Conservation (phyloP, 1,284 basidiomycete genomes). For the Cutaneotrichosporon sp. region DNA sequence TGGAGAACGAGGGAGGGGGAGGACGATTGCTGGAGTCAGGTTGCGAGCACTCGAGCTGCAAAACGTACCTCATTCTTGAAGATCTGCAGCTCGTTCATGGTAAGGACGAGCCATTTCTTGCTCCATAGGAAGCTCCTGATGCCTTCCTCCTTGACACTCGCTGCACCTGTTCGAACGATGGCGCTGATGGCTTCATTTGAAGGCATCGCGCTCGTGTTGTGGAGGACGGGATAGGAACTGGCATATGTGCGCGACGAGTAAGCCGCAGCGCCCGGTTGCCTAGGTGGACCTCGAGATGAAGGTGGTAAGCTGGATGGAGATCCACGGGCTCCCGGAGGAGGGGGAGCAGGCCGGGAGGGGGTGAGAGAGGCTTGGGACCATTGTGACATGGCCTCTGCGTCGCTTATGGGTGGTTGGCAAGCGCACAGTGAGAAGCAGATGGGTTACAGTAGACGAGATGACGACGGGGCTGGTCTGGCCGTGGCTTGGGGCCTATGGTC, state of each 20-base stretch:
- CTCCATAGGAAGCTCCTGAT: constrained; percentile 83
- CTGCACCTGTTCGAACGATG: constrained; percentile 58
- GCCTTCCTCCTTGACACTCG: constrained; percentile 84
- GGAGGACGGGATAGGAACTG: constrained; percentile 35
- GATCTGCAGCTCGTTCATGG: constrained; percentile 74
- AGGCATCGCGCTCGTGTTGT: constrained; percentile 22
- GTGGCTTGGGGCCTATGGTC: too few species aligned
- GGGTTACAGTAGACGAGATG: not conserved
- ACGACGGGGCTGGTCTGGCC: not conserved
- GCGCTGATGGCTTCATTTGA: constrained; percentile 25
- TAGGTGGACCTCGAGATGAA: constrained; percentile 8
- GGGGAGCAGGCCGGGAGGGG: constrained; percentile 43
- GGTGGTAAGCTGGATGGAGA: constrained; percentile 17
- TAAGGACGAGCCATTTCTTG: constrained; percentile 84
- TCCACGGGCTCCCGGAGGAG: constrained; percentile 31
- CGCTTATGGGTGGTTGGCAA: not conserved
- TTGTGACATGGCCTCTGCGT: constrained; percentile 30
- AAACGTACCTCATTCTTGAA: constrained; percentile 85
- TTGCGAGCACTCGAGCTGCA: too few species aligned
- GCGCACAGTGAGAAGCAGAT: not conserved
- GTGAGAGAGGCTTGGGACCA: constrained; percentile 39
- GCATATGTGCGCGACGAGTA: constrained; percentile 38
- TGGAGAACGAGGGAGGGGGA: constrained; percentile 34
- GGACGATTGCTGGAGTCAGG: constrained; percentile 35
- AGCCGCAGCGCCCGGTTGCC: not conserved